Evolutionary conservation across 352 stramenopile species (phyloP).

Genomic region (Globisporangium uncinulatum): DNA sequence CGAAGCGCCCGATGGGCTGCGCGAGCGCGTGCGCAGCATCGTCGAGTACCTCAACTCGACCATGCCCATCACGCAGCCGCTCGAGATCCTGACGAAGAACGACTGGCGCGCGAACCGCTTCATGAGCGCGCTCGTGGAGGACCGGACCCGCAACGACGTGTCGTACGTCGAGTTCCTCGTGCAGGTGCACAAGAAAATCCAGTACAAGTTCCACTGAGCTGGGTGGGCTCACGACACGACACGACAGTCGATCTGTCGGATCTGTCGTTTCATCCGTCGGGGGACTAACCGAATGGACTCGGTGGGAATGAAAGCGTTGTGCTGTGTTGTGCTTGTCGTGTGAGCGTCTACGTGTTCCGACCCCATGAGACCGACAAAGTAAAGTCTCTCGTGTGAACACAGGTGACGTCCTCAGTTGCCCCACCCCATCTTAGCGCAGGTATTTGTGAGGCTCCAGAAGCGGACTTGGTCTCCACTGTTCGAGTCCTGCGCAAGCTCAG

Average conservation of each 20-base stretch:
- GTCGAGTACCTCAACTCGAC: constrained; percentile 79
- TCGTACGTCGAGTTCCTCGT: constrained; percentile 90
- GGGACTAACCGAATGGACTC: not conserved
- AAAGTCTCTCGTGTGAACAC: no score
- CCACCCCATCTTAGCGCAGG: no score
- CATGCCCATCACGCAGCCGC: constrained; percentile 75
- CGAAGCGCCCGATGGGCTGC: constrained; percentile 44
- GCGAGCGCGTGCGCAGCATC: constrained; percentile 59
- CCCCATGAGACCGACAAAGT: no score
- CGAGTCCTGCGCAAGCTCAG: no score
- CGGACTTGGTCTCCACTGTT: no score
- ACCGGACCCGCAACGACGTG: constrained; percentile 79
- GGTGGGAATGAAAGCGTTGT: not conserved
- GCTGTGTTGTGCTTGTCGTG: no score
- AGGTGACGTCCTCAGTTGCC: no score
- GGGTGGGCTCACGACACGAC: no score
- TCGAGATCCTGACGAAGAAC: constrained; percentile 83
- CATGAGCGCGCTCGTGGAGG: constrained; percentile 84
- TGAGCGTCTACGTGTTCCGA: no score
- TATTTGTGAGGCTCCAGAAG: no score
- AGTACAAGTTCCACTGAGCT: constrained; percentile 85
- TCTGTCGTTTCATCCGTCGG: not conserved
- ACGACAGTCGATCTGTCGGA: no score
- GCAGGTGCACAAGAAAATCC: constrained; percentile 89
- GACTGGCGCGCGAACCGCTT: constrained; percentile 81